A percentile compares a stretch with the other conserved stretches of the same genome.
Conservation (phyloP, 139 green algal genomes). For the Pleodorina starrii region DNA sequence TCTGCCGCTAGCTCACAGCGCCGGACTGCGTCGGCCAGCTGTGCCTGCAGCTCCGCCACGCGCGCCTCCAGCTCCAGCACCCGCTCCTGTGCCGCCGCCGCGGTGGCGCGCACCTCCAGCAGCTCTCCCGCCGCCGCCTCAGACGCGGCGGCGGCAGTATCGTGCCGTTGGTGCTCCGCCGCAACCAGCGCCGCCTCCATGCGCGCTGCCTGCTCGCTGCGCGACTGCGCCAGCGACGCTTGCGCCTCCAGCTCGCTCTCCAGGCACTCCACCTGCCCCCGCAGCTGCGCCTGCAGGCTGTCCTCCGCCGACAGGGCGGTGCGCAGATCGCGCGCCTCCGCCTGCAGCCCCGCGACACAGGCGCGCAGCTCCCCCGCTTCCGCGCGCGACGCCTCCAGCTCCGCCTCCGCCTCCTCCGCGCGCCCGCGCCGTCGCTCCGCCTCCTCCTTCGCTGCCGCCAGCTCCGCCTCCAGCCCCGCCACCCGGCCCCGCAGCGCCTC, state of each 20-base stretch:
- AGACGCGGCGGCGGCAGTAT: background rate
- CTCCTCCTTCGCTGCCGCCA: background rate
- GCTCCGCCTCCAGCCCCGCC: background rate
- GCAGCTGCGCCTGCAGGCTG: background rate
- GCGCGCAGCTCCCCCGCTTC: background rate
- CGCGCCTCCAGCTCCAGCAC: background rate
- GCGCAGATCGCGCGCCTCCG: conserved; percentile 12
- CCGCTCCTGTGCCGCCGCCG: background rate
- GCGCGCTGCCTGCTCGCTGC: background rate
- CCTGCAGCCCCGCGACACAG: background rate
- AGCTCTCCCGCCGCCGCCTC: background rate
- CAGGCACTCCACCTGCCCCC: background rate
- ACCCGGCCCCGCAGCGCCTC: background rate
- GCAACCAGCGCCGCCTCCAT: conserved; percentile 4
- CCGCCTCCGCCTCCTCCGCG: background rate
- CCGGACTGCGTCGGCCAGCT: background rate
- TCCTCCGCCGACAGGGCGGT: conserved; percentile 26
- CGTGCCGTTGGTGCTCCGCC: background rate
- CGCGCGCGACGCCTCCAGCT: background rate
- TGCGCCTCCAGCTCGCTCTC: conserved; percentile 40
- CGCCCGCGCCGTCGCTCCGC: background rate
- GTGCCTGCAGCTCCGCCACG: background rate
- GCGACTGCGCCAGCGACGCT: background rate
- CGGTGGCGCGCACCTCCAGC: too few species aligned
- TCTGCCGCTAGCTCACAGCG: too few species aligned